These are phyloP conservation scores for Leishmania aethiopica DNA, from an alignment of 208 protist species.

Conservation along the genomic window DNA sequence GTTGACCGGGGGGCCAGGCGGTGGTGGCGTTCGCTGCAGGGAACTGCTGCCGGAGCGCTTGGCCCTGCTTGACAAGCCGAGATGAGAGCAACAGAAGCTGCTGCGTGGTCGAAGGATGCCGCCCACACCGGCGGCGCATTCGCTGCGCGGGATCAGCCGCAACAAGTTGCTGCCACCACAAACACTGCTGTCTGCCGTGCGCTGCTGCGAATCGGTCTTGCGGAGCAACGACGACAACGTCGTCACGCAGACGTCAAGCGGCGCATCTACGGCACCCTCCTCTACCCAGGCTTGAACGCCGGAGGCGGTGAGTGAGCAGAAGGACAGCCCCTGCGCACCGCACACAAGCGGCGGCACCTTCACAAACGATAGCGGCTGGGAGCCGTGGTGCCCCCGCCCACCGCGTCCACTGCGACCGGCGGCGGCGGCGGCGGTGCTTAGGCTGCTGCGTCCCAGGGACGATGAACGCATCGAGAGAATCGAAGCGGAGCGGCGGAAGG, in stretches of 20 bases:
- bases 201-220: constrained; percentile 12
- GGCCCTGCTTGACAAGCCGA: neutral
- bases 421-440: neutral
- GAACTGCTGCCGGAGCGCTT: constrained; percentile 1
- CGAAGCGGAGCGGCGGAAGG: constrained; percentile 8
- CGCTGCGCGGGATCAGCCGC: neutral
- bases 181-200: constrained; percentile 20
- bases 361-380: neutral
- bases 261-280: constrained; percentile 18
- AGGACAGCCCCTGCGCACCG: constrained; percentile 1
- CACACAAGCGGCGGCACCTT: neutral
- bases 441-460: neutral
- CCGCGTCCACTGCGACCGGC: neutral
- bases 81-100: neutral
- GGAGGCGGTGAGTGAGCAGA: neutral
- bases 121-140: neutral
- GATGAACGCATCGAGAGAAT: constrained; percentile 13
- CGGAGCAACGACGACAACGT: neutral
- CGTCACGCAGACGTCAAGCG: constrained; percentile 12
- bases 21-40: neutral
- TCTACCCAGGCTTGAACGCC: constrained; percentile 14
- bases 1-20: neutral
- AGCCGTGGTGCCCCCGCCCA: neutral
- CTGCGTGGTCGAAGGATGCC: neutral
- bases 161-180: neutral